Evolutionary conservation across 441 rosid genomes (phyloP).

Genomic region (Viola pubescens): DNA sequence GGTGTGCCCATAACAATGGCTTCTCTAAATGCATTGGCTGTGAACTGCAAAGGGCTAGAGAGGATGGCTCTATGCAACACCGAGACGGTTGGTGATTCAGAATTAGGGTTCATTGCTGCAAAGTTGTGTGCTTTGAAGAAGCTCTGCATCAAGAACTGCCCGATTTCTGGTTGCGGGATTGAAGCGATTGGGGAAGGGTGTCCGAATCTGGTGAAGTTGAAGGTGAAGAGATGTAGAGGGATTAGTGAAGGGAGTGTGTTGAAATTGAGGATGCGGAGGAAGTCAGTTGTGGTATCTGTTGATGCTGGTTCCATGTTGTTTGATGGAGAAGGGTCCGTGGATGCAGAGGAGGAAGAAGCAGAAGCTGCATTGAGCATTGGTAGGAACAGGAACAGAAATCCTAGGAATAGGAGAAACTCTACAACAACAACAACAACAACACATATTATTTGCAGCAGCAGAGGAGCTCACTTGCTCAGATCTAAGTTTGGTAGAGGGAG

Average conservation of each 20-base stretch:
- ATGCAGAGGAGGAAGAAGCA: not conserved
- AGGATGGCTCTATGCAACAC: conserved; percentile 47
- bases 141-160: conserved; percentile 60
- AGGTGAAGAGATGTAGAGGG: conserved; percentile 51
- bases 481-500: conserved; percentile 15
- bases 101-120: conserved; percentile 28
- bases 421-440: conserved; percentile 9
- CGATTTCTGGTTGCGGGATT: conserved; percentile 37
- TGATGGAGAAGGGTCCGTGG: not conserved
- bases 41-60: conserved; percentile 39
- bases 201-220: conserved; percentile 42
- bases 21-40: conserved; percentile 31
- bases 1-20: conserved; percentile 22
- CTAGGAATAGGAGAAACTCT: not conserved
- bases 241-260: conserved; percentile 28
- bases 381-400: not conserved
- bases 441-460: conserved; percentile 29
- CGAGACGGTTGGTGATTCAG: conserved; percentile 45
- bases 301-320: conserved; percentile 18
- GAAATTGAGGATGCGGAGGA: conserved; percentile 26
- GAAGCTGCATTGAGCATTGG: conserved; percentile 5
- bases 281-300: conserved; percentile 30
- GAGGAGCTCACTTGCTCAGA: conserved; percentile 27
- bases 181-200: conserved; percentile 45
- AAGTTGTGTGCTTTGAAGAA: conserved; percentile 44